Base-by-base conservation (phyloP, 176 grass and related monocot genomes). In the Musa acuminata region DNA sequence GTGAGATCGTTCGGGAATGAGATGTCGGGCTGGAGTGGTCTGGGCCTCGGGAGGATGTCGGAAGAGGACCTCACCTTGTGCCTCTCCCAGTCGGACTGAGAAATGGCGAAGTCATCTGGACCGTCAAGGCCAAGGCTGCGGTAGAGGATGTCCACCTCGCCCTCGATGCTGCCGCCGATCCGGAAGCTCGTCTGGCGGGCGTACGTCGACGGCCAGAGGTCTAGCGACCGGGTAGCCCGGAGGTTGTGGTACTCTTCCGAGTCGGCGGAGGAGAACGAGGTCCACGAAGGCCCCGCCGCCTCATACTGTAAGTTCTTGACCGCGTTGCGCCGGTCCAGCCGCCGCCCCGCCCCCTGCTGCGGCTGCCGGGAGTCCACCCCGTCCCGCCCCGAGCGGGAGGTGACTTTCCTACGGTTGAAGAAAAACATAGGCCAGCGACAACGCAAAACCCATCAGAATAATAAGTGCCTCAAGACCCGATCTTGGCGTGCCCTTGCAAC, bases 251-350 rank as follows among this genome's bases (percentile, higher is more conserved):
- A 17, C 16, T 85, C 67, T 9, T 72, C 74, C 13, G 77, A 75
- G 27, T 52, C 3, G 17, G 72, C 0, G 8, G 85, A 55, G 22
- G 55, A 10, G 8, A 72, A 69, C 29, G 83, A 77, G 60, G 79
- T 84, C 76, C 81, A 23, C 3, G 77, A 53, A n/a, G 77, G 74
- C 64, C 22, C 72, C 24, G 12, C 72, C 25, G 52, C 52, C 21
- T 81, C 80, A 82, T 83, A 83, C 20, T 21, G 35, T 52, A 93
- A 80, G 80, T 89, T 50, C 80, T 93, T 93, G 8, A 74, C 79
- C 11, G 90, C 90, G 86, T 93, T 93, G 65, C 87, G 87, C 72
- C 90, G 87, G 48, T 85, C 90, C 19, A 93, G 82, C 58, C 8
- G 22, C 49, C 51, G 68, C 86, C 29, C 78, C 24, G 43, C 79